Evolutionary conservation across 257 asterid species (phyloP).

Genomic region (Plantago elongata): DNA sequence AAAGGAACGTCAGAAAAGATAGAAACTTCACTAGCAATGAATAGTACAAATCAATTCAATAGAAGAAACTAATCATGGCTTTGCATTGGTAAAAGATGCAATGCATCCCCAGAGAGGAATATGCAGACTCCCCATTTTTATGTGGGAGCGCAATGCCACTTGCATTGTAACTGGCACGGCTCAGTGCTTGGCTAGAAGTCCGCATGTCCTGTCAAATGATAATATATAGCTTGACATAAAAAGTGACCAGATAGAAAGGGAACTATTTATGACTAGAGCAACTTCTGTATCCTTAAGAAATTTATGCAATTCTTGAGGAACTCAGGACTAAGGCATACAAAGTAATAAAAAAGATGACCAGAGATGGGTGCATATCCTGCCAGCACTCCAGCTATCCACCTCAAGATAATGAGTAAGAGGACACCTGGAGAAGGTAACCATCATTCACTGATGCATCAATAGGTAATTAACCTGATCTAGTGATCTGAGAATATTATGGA

Average conservation of each 20-base stretch:
- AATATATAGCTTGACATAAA: conserved; percentile 6
- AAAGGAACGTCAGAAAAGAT: conserved; percentile 13
- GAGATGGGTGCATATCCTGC: conserved; percentile 43
- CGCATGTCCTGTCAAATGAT: conserved; percentile 47
- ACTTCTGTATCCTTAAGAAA: too few species aligned
- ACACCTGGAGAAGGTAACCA: conserved; percentile 66
- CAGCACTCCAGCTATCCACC: conserved; percentile 63
- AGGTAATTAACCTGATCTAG: conserved; percentile 95
- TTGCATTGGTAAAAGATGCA: conserved; percentile 96
- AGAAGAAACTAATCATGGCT: conserved; percentile 76
- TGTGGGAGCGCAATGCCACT: conserved; percentile 65
- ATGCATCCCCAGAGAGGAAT: conserved; percentile 99
- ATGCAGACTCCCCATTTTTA: conserved; percentile 82
- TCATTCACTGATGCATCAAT: conserved; percentile 98
- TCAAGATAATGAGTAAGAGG: conserved; percentile 30
- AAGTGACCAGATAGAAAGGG: conserved; percentile 1
- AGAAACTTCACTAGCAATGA: conserved; percentile 16
- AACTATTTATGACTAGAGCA: too few species aligned
- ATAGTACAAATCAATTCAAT: conserved; percentile 13
- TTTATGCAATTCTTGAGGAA: conserved; percentile 11
- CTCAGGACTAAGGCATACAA: conserved; percentile 14
- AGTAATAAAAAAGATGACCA: conserved; percentile 17
- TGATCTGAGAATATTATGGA: conserved; percentile 77
- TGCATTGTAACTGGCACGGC: conserved; percentile 63
- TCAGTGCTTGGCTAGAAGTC: conserved; percentile 55